phyloP scores from a whole-genome alignment of 257 asterid genomes.

The Scutellaria barbata region DNA sequence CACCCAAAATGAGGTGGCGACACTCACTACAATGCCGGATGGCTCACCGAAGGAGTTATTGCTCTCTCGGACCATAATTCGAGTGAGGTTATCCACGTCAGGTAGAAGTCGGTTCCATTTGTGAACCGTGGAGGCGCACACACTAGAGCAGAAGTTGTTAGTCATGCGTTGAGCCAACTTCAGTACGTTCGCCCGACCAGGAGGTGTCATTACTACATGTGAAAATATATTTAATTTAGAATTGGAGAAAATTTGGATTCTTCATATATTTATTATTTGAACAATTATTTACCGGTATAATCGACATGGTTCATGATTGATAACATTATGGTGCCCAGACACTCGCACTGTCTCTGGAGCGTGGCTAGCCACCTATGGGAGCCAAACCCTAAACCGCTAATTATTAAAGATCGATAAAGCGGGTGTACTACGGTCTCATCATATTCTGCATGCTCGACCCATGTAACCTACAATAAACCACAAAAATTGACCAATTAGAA shows the following conservation, averaged over 20 bases:
- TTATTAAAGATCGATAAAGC: conserved; percentile 63
- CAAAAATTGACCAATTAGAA: background rate
- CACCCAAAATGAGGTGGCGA: conserved; percentile 91
- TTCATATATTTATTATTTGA: background rate
- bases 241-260: too few species aligned
- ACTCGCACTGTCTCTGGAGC: conserved; percentile 86
- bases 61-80: conserved; percentile 88
- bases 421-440: conserved; percentile 78
- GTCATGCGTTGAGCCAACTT: conserved; percentile 97
- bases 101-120: conserved; percentile 79
- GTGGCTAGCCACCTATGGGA: conserved; percentile 87
- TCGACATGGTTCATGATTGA: conserved; percentile 53
- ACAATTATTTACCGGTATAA: conserved; percentile 50
- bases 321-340: conserved; percentile 88
- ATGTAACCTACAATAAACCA: conserved; percentile 62
- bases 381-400: conserved; percentile 89
- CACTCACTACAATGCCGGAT: conserved; percentile 80
- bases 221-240: background rate
- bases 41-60: conserved; percentile 93
- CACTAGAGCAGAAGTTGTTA: conserved; percentile 86
- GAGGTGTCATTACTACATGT: conserved; percentile 62
- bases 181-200: conserved; percentile 89
- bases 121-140: conserved; percentile 89
- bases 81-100: conserved; percentile 79
- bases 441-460: conserved; percentile 92